A percentile compares a stretch with the other conserved stretches of the same genome.
These are phyloP conservation scores for Candida arabinofermentans DNA, from an alignment of 805 yeast genomes.

Conservation along the genomic window DNA sequence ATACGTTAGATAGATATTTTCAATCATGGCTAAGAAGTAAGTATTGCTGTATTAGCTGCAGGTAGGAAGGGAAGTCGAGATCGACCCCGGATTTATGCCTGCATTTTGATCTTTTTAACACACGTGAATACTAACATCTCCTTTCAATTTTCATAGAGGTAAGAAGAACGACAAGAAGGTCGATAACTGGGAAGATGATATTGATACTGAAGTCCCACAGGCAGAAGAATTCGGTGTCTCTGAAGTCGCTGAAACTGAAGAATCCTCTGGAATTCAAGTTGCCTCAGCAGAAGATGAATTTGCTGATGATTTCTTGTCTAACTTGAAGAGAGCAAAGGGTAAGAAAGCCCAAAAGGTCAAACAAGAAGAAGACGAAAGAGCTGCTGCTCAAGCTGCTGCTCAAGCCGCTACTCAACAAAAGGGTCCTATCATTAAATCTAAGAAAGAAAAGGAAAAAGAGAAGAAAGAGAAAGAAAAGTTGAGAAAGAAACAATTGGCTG, in stretches of 20 bases:
- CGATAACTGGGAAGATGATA: slow-evolving; percentile 78
- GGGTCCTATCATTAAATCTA: slow-evolving; percentile 76
- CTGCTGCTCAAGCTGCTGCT: slow-evolving; percentile 23
- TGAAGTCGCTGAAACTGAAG: slow-evolving; percentile 26
- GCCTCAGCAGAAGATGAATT: slow-evolving; percentile 43
- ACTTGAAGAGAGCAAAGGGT: slow-evolving; percentile 74
- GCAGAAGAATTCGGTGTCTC: slow-evolving; percentile 50
- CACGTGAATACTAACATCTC: neutral
- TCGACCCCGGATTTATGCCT: too few species aligned
- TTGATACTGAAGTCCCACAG: slow-evolving; percentile 46
- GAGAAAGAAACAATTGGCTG: slow-evolving; percentile 85
- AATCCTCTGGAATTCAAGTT: slow-evolving; percentile 22
- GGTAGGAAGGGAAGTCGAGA: too few species aligned
- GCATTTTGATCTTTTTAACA: too few species aligned
- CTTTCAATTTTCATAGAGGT: slow-evolving; percentile 33
- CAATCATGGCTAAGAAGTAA: slow-evolving; percentile 48
- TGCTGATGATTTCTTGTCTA: slow-evolving; percentile 73
- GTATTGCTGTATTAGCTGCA: too few species aligned
- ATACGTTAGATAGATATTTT: neutral
- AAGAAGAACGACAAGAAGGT: slow-evolving; percentile 66
- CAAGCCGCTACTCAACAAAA: slow-evolving; percentile 20
- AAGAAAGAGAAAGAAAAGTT: slow-evolving; percentile 91
- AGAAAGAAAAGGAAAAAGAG: slow-evolving; percentile 93
- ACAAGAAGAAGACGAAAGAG: slow-evolving; percentile 47
- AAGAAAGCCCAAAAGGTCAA: slow-evolving; percentile 70